Conservation (phyloP, 2,329 filamentous ascomycete genomes). For the Penicillium sp. region DNA sequence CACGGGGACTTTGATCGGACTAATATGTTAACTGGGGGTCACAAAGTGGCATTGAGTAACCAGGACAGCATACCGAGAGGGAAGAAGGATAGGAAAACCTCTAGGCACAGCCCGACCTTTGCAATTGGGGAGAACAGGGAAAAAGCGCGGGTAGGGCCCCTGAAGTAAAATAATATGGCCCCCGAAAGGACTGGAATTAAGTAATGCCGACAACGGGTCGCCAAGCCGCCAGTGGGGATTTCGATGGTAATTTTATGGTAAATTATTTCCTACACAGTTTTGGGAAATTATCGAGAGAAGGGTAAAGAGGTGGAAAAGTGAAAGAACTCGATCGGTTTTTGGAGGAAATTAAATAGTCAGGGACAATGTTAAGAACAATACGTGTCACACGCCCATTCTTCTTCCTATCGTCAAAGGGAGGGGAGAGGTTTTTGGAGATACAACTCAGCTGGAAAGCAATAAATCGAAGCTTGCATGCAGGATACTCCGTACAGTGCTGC, state of each 20-base stretch:
- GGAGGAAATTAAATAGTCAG: no score
- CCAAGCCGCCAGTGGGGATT: conserved; percentile 20
- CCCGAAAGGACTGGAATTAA: conserved; percentile 28
- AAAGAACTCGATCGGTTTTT: no score
- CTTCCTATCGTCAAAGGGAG: no score
- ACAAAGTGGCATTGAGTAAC: not conserved
- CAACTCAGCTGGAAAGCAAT: no score
- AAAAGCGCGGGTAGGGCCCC: conserved; percentile 22
- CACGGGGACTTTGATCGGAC: conserved; percentile 9
- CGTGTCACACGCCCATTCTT: no score
- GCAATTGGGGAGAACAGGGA: conserved; percentile 12
- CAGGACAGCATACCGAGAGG: conserved; percentile 1
- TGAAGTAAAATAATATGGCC: conserved; percentile 27
- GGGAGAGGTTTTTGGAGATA: no score
- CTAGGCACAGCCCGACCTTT: conserved; percentile 11
- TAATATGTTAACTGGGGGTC: conserved; percentile 7
- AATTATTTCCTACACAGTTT: not conserved
- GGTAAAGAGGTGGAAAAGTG: no score
- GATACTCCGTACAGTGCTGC: no score
- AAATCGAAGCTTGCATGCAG: no score
- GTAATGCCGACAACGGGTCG: conserved; percentile 26
- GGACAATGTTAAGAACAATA: no score
- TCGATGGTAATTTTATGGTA: not conserved
- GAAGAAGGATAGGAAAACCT: conserved; percentile 6
- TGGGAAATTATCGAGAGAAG: not conserved